These are phyloP conservation scores for Penicillium sp. DNA, from an alignment of 2,329 filamentous ascomycete genomes.

Conservation along the genomic window DNA sequence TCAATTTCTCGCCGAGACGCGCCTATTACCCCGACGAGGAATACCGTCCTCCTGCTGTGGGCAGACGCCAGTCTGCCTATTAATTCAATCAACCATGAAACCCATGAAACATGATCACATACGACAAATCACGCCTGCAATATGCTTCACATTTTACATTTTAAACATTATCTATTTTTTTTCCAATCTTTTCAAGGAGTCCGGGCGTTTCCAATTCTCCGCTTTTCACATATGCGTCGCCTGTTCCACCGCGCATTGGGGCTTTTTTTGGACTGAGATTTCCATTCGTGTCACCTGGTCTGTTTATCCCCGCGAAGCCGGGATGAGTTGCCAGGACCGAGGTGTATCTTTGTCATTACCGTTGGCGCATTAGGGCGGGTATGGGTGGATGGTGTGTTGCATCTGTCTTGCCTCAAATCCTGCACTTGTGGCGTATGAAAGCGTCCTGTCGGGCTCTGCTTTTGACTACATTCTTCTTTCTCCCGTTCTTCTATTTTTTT, in stretches of 20 bases:
- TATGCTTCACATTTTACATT: neutral
- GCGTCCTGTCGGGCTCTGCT: neutral
- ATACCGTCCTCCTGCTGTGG: constrained; percentile 16
- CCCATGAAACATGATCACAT: constrained; percentile 1
- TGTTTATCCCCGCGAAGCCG: neutral
- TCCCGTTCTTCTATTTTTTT: neutral
- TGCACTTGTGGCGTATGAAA: constrained; percentile 17
- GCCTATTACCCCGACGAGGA: constrained; percentile 23
- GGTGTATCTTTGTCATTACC: constrained; percentile 9
- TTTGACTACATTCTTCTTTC: neutral
- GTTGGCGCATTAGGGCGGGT: constrained; percentile 13
- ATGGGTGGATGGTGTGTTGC: constrained; percentile 6
- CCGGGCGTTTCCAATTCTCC: constrained; percentile 7
- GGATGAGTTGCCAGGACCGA: neutral
- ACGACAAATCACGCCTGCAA: constrained; percentile 5
- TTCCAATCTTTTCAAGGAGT: neutral
- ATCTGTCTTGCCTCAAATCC: constrained; percentile 4
- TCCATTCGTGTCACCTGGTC: constrained; percentile 14
- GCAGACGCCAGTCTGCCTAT: constrained; percentile 31
- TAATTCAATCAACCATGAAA: constrained; percentile 13
- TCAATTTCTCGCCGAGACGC: constrained; percentile 20
- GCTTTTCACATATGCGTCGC: constrained; percentile 8
- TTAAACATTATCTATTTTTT: neutral
- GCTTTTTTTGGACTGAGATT: constrained; percentile 1
- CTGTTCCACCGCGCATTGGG: constrained; percentile 14